phyloP scores from a whole-genome alignment of 2,329 filamentous ascomycete genomes.

The Hypomyces perniciosus region DNA sequence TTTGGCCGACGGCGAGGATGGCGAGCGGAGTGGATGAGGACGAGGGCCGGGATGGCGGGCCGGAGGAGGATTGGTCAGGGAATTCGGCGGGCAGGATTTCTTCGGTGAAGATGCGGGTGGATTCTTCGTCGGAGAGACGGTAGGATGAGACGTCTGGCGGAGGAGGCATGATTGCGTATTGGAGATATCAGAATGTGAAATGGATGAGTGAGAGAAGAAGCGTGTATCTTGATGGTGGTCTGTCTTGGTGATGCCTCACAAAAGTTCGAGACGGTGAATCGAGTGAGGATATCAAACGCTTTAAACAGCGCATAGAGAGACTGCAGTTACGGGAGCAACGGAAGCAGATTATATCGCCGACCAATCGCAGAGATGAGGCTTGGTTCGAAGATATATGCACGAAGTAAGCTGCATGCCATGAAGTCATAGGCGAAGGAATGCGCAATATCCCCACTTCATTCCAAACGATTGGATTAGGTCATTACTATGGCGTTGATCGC shows the following conservation, averaged over 20 bases:
- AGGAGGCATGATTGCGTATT: constrained; percentile 10
- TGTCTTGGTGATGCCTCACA: neutral
- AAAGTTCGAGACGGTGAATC: too few relatives aligned
- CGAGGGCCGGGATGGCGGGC: constrained; percentile 2
- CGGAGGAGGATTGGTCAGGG: constrained; percentile 11
- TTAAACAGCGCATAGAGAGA: too few relatives aligned
- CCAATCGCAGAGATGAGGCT: too few relatives aligned
- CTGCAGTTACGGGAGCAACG: too few relatives aligned
- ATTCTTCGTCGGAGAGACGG: constrained; percentile 25
- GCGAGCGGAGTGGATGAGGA: constrained; percentile 27
- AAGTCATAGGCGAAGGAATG: too few relatives aligned
- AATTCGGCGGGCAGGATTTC: constrained; percentile 31
- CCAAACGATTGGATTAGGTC: too few relatives aligned
- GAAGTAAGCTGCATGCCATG: too few relatives aligned
- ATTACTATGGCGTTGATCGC: too few relatives aligned
- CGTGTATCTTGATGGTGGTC: neutral
- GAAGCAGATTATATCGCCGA: too few relatives aligned
- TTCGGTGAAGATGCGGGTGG: constrained; percentile 25
- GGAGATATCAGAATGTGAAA: neutral
- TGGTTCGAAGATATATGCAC: too few relatives aligned
- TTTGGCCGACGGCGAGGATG: constrained; percentile 41
- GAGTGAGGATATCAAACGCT: too few relatives aligned
- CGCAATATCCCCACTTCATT: too few relatives aligned
- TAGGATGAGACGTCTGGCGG: constrained; percentile 26
- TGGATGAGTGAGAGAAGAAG: neutral